Conservation (phyloP, 164 flowering plant genomes). For the Vitis cinerea region DNA sequence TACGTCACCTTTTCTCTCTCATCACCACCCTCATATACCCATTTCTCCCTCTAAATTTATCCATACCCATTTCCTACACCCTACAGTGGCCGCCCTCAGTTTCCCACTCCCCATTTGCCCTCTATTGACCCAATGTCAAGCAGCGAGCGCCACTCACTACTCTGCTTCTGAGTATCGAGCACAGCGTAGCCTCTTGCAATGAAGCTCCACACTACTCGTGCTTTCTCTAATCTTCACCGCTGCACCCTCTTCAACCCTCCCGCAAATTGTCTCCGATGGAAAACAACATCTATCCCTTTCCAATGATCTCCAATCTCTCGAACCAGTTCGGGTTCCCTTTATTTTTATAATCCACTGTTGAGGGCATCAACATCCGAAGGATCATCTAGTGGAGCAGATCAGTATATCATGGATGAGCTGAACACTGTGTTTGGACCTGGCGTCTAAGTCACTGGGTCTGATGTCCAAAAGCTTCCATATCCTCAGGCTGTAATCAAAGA, state of each 20-base stretch:
- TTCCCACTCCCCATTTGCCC: too few species aligned
- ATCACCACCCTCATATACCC: too few species aligned
- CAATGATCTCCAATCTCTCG: background rate
- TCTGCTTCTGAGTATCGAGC: too few species aligned
- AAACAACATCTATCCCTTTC: background rate
- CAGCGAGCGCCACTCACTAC: too few species aligned
- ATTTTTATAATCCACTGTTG: slow-evolving; percentile 1
- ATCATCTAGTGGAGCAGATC: slow-evolving; percentile 16
- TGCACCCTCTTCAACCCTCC: slow-evolving; percentile 2
- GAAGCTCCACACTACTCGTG: slow-evolving; percentile 10
- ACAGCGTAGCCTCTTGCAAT: background rate
- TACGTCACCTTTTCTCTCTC: too few species aligned
- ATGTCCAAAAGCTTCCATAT: slow-evolving; percentile 68
- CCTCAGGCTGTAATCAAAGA: slow-evolving; percentile 88
- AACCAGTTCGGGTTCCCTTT: slow-evolving; percentile 1
- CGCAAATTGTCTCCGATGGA: background rate
- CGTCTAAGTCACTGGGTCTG: slow-evolving; percentile 70
- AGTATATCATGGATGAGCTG: slow-evolving; percentile 42
- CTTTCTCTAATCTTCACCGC: slow-evolving; percentile 4
- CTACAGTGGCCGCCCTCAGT: too few species aligned
- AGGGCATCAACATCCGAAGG: slow-evolving; percentile 28
- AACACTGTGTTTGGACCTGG: slow-evolving; percentile 65
- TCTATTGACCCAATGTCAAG: too few species aligned
- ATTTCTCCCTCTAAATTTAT: too few species aligned
- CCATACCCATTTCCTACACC: too few species aligned